A percentile compares a stretch with the other conserved stretches of the same genome.
Conservation (phyloP, 169 alveolate species). For the Plasmodium sp. region DNA sequence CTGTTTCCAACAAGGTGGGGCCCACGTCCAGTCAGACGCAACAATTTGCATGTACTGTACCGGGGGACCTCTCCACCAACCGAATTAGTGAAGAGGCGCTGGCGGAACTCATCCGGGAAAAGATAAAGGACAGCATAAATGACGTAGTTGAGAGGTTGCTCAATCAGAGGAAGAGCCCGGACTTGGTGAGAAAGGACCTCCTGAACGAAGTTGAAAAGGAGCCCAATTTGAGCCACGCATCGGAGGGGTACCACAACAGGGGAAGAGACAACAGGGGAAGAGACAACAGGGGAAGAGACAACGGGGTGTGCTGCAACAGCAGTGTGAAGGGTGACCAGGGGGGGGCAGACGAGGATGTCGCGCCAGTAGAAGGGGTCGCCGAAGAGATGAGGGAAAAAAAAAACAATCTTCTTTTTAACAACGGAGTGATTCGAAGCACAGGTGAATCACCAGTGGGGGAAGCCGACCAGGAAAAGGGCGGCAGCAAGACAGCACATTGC, state of each 20-base stretch:
- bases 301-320: neutral
- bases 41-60: neutral
- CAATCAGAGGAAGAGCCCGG: neutral
- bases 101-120: slow-evolving; percentile 13
- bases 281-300: too few species aligned
- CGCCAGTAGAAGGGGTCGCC: neutral
- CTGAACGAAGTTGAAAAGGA: neutral
- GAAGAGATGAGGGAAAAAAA: neutral
- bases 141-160: slow-evolving; percentile 41
- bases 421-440: neutral
- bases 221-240: neutral
- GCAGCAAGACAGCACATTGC: neutral
- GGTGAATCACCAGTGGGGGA: neutral
- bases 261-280: neutral
- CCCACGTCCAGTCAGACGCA: neutral
- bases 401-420: neutral
- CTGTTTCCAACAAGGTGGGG: neutral
- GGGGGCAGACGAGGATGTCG: neutral
- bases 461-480: neutral
- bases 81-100: neutral
- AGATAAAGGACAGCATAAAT: slow-evolving; percentile 29
- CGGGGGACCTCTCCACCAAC: neutral
- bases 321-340: neutral
- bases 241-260: neutral
- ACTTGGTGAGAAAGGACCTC: neutral